Conservation (phyloP, 306 rosid species). For the Lotus japonicus region DNA sequence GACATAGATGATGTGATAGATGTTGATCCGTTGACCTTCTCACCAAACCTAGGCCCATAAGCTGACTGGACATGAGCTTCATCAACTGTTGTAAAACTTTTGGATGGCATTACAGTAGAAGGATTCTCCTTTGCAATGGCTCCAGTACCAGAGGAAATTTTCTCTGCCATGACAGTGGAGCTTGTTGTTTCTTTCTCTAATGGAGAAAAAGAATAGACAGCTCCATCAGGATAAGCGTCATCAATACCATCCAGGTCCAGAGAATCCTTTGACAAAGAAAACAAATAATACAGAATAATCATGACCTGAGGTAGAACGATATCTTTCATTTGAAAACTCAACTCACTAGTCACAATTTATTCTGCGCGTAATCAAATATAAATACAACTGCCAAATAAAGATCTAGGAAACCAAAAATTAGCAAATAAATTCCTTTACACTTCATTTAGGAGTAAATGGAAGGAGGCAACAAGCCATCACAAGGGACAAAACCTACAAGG, state of each 20-base stretch:
- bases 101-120: conserved; percentile 24
- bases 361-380: neutral
- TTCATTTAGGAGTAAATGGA: neutral
- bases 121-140: conserved; percentile 25
- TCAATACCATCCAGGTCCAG: conserved; percentile 58
- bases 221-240: conserved; percentile 42
- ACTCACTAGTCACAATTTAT: neutral
- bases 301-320: neutral
- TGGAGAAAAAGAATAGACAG: conserved; percentile 27
- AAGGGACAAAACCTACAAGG: neutral
- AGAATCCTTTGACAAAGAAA: conserved; percentile 41
- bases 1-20: conserved; percentile 16
- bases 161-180: conserved; percentile 18
- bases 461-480: neutral
- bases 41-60: conserved; percentile 32
- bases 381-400: neutral
- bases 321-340: neutral
- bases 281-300: neutral
- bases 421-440: neutral
- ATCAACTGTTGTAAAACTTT: conserved; percentile 17
- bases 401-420: neutral
- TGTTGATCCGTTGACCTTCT: conserved; percentile 24
- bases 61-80: conserved; percentile 20
- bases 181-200: conserved; percentile 36
- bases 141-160: conserved; percentile 25